These are phyloP conservation scores for Suhomyces anneliseae DNA, from an alignment of 1,139 yeast genomes.

Conservation along the genomic window DNA sequence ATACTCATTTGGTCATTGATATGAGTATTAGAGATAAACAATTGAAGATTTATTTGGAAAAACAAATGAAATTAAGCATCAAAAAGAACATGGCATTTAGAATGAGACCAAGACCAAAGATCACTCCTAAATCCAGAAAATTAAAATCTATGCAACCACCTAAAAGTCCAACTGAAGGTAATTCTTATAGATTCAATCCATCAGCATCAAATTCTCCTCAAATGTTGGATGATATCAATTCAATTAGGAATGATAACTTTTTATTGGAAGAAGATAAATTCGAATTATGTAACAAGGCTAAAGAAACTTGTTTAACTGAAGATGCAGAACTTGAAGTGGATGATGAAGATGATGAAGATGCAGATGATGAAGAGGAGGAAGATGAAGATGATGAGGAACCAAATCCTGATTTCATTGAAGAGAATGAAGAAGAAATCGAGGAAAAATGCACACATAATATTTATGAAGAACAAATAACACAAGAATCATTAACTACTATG, in stretches of 20 bases:
- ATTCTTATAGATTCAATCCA: slow-evolving; percentile 25
- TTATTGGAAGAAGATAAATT: slow-evolving; percentile 38
- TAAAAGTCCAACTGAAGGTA: slow-evolving; percentile 4
- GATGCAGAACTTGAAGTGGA: slow-evolving; percentile 30
- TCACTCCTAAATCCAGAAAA: slow-evolving; percentile 40
- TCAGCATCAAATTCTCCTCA: slow-evolving; percentile 47
- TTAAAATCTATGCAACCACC: slow-evolving; percentile 5
- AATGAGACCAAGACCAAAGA: slow-evolving; percentile 29
- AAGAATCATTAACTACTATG: slow-evolving; percentile 2
- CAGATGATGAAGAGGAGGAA: slow-evolving; percentile 24
- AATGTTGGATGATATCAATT: slow-evolving; percentile 36
- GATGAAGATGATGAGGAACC: slow-evolving; percentile 20
- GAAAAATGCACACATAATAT: slow-evolving; percentile 4
- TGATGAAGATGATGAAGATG: slow-evolving; percentile 25
- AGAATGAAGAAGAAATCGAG: slow-evolving; percentile 7
- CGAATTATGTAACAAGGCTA: slow-evolving; percentile 24
- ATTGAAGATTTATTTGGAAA: slow-evolving; percentile 38
- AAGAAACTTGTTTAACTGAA: slow-evolving; percentile 21
- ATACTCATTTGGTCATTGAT: slow-evolving; percentile 61
- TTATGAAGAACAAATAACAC: slow-evolving; percentile 1
- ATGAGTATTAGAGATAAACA: slow-evolving; percentile 53
- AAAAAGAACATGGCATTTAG: slow-evolving; percentile 32
- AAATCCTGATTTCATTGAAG: slow-evolving; percentile 17
- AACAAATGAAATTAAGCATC: slow-evolving; percentile 36
- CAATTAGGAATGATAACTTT: slow-evolving; percentile 34